Conservation (phyloP, 495 filamentous ascomycete species). For the Polyplosphaeria fusca region DNA sequence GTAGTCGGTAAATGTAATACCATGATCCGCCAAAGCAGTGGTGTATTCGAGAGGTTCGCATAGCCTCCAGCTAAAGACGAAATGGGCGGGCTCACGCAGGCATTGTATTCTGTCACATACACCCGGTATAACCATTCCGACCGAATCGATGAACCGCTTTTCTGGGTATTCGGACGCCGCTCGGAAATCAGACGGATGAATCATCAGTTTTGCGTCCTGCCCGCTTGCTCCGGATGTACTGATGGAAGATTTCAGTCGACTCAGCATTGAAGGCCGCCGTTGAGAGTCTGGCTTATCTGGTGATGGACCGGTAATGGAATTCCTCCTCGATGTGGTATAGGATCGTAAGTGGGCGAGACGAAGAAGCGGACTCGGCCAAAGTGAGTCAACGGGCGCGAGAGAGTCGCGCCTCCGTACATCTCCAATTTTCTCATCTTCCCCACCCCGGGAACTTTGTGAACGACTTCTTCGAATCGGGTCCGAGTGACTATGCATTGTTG, state of each 20-base stretch:
- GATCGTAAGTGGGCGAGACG: too few relatives aligned
- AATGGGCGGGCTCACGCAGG: constrained; percentile 7
- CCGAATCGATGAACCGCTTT: constrained; percentile 23
- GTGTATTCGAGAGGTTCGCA: constrained; percentile 24
- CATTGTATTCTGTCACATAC: constrained; percentile 15
- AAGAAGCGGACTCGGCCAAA: constrained; percentile 1
- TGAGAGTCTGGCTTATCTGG: not conserved
- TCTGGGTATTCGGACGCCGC: constrained; percentile 11
- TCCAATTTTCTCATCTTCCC: too few relatives aligned
- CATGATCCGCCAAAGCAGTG: constrained; percentile 23
- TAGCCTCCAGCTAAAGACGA: constrained; percentile 22
- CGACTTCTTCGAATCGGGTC: too few relatives aligned
- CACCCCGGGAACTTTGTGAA: too few relatives aligned
- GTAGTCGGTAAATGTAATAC: constrained; percentile 23
- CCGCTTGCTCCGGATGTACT: not conserved
- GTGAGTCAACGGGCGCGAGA: not conserved
- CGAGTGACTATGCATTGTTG: too few relatives aligned
- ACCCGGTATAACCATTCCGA: constrained; percentile 27
- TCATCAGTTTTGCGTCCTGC: not conserved
- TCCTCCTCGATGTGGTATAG: too few relatives aligned
- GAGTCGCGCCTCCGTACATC: too few relatives aligned
- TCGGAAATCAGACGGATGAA: constrained; percentile 1
- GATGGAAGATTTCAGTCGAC: not conserved
- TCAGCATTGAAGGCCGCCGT: constrained; percentile 8
- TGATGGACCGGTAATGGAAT: not conserved